Evolutionary conservation across 768 basidiomycete genomes (phyloP).

Genomic region (Chalciporus pseudorubinellus): DNA sequence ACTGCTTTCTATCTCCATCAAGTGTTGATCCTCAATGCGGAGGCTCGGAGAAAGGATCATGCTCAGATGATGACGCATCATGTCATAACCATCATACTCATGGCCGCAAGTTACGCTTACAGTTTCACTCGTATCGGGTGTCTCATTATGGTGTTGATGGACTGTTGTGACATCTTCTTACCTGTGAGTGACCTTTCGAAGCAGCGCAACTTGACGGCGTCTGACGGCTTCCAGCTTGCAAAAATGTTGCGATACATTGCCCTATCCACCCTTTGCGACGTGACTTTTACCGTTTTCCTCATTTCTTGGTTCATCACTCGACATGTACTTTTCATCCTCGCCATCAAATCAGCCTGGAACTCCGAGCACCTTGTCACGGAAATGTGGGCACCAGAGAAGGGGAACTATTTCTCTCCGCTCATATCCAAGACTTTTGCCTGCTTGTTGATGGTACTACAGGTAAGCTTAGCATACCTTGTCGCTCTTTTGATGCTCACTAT

Average conservation of each 20-base stretch:
- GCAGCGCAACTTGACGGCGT: not conserved
- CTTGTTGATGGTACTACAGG: slow-evolving; percentile 63
- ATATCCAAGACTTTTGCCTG: slow-evolving; percentile 48
- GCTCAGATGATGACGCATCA: slow-evolving; percentile 97
- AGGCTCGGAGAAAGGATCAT: slow-evolving; percentile 90
- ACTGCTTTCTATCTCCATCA: slow-evolving; percentile 91
- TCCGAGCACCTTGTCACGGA: slow-evolving; percentile 42
- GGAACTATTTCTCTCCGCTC: slow-evolving; percentile 51
- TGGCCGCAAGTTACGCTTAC: slow-evolving; percentile 72
- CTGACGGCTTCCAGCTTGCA: slow-evolving; percentile 55
- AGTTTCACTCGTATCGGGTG: slow-evolving; percentile 90
- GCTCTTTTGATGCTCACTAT: slow-evolving; percentile 6
- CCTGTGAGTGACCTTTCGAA: slow-evolving; percentile 61
- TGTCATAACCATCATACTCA: slow-evolving; percentile 79
- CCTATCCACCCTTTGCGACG: slow-evolving; percentile 63
- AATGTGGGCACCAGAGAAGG: slow-evolving; percentile 60
- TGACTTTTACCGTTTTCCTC: slow-evolving; percentile 77
- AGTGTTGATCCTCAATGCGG: slow-evolving; percentile 87
- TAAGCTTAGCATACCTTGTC: slow-evolving; percentile 21
- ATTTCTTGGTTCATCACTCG: slow-evolving; percentile 89
- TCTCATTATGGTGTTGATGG: slow-evolving; percentile 89
- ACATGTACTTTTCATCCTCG: slow-evolving; percentile 74
- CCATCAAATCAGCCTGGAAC: slow-evolving; percentile 65
- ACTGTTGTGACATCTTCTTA: slow-evolving; percentile 88
- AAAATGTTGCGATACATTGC: slow-evolving; percentile 93